Evolutionary conservation across 2,329 filamentous ascomycete species (phyloP).

Genomic region (Raffaelea deltoideospora): DNA sequence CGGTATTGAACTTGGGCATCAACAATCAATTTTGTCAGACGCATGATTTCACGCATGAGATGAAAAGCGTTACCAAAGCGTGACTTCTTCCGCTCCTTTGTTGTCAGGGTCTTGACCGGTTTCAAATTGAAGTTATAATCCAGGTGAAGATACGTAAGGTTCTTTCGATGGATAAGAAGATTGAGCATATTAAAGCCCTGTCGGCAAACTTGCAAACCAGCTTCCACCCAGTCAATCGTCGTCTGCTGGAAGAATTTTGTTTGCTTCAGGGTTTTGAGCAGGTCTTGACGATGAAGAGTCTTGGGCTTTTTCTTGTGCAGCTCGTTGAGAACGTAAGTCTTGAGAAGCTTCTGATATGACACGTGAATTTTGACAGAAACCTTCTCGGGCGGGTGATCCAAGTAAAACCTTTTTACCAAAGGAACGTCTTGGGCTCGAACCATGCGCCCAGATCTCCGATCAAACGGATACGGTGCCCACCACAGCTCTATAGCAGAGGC

Average conservation of each 20-base stretch:
- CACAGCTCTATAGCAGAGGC: conserved; percentile 83
- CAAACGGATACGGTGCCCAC: conserved; percentile 97
- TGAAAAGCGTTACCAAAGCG: conserved; percentile 98
- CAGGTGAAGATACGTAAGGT: conserved; percentile 91
- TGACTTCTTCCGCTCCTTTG: conserved; percentile 98
- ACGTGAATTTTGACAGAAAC: conserved; percentile 95
- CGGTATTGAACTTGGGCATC: conserved; percentile 97
- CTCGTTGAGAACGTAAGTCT: conserved; percentile 92
- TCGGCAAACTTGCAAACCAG: conserved; percentile 91
- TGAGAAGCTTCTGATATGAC: conserved; percentile 94
- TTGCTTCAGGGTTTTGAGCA: conserved; percentile 77
- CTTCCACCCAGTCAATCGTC: conserved; percentile 98
- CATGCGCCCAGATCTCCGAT: conserved; percentile 88
- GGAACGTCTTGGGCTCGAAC: conserved; percentile 94
- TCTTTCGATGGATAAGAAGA: conserved; percentile 92
- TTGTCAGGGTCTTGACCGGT: conserved; percentile 95
- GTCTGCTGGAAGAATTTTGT: conserved; percentile 99
- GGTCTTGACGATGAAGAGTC: conserved; percentile 84
- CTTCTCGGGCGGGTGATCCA: conserved; percentile 77
- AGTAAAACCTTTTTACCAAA: conserved; percentile 94
- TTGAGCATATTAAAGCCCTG: conserved; percentile 99
- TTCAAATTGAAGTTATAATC: conserved; percentile 99
- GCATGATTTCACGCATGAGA: conserved; percentile 92
- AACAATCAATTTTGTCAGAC: conserved; percentile 92
- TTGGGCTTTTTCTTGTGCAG: conserved; percentile 93